These are phyloP conservation scores for Coelastrella sp. DNA, from an alignment of 139 green algal species.

Conservation along the genomic window DNA sequence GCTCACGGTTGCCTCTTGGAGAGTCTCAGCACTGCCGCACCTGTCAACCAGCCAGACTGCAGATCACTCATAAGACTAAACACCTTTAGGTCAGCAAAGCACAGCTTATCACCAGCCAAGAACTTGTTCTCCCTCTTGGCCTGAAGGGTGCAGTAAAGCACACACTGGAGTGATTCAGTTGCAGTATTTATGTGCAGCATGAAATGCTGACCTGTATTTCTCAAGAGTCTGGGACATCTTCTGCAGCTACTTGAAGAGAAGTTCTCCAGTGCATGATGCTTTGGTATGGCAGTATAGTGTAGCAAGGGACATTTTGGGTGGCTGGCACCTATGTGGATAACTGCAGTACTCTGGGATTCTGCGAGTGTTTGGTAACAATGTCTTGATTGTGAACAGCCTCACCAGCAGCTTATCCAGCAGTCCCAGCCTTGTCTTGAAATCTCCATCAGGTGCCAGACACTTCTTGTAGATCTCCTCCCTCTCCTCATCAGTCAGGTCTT, in stretches of 20 bases:
- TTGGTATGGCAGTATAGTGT: too few species aligned
- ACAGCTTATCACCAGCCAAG: background rate
- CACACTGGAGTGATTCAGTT: background rate
- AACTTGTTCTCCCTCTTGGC: background rate
- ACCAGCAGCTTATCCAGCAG: slow-evolving; percentile 14
- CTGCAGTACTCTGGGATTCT: too few species aligned
- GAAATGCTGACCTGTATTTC: background rate
- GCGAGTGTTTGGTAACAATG: too few species aligned
- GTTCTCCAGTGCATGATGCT: too few species aligned
- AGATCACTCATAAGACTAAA: too few species aligned
- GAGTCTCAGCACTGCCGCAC: too few species aligned
- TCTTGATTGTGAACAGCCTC: background rate
- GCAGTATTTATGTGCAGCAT: background rate
- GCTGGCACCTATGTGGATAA: background rate
- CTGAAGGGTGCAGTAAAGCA: background rate
- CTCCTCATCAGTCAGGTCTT: background rate
- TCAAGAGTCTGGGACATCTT: too few species aligned
- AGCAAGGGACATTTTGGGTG: too few species aligned
- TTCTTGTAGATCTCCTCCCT: background rate
- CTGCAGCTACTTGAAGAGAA: too few species aligned
- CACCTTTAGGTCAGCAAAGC: slow-evolving; percentile 13
- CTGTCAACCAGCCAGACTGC: too few species aligned
- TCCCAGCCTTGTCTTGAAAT: background rate
- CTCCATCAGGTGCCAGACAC: background rate
- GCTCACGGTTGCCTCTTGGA: too few species aligned